Evolutionary conservation across 768 basidiomycete species (phyloP), one percentile per base, ranked within the genome.

Genomic region (Pleurotus tuoliensis): DNA sequence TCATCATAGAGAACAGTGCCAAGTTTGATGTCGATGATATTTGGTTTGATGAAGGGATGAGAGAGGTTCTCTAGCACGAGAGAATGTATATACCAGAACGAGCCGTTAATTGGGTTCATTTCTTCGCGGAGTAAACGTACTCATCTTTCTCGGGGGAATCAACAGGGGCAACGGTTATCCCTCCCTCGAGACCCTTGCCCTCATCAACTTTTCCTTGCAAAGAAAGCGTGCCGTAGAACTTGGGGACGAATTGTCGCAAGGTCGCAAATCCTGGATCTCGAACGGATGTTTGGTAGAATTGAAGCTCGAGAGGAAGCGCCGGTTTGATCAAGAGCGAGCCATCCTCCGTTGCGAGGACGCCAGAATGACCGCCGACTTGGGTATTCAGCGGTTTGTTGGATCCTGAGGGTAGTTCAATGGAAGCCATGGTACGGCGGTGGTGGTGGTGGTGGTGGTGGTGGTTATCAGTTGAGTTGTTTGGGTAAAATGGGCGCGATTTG

Each of bases 21-120:
- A 13, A 98, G 87, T 70, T 98, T 99, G 67, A 94, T 78, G 67
- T 99, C 96, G 25, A 98, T 76, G 56, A 97, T 81, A 62, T 90
- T 93, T 5, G 95, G 95, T 66, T 85, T 88, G 37, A 71, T 63
- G 74, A 94, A 98, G 1, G 77, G 66, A 61, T 87, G 70, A 2
- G 88, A 71, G 11, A 94, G 73, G 68, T 99, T 98, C 72, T 95
- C 88, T 3, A 99, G 71, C 27, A 96, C 92, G 53, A 96, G 73
- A 57, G 83, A 86, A 76, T 94, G 84, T 76, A 61, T 52, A 61
- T 52, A 61, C 56, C 51, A 47, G 34, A 16, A 51, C 20, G 15
- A 43, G 27, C 38, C n/a, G 51, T 38, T 27, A 27, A 44, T 46
- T 22, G 56, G 27, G 45, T 15, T 15, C 22, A 34, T 16, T 20